Conservation (phyloP, 192 early-diverging fungal genomes). For the Phycomyces nitens region DNA sequence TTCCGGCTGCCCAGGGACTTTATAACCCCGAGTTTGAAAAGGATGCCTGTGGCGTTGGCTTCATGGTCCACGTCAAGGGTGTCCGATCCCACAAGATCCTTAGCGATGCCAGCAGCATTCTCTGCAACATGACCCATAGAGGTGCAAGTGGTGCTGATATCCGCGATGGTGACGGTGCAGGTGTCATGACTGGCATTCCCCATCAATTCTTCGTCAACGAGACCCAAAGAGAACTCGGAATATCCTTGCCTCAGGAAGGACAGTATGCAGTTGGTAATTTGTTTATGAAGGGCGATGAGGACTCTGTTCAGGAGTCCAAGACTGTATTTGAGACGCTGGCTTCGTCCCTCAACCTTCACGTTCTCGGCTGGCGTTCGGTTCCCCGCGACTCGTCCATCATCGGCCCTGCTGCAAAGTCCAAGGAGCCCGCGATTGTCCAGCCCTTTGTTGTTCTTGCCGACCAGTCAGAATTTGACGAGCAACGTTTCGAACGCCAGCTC, state of each 20-base stretch:
- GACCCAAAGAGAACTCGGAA: slow-evolving; percentile 53
- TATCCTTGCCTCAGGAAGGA: slow-evolving; percentile 67
- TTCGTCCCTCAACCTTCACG: slow-evolving; percentile 62
- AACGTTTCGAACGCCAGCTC: slow-evolving; percentile 78
- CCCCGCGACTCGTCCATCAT: slow-evolving; percentile 84
- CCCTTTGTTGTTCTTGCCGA: slow-evolving; percentile 77
- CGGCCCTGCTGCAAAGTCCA: slow-evolving; percentile 82
- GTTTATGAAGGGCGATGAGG: slow-evolving; percentile 73
- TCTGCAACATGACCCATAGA: slow-evolving; percentile 99
- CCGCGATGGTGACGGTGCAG: slow-evolving; percentile 98
- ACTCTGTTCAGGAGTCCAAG: slow-evolving; percentile 66
- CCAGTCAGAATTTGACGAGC: slow-evolving; percentile 45
- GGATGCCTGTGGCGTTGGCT: slow-evolving; percentile 97
- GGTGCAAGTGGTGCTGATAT: slow-evolving; percentile 92
- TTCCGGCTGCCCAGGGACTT: slow-evolving; percentile 83
- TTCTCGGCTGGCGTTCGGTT: slow-evolving; percentile 87
- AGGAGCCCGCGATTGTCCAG: slow-evolving; percentile 91
- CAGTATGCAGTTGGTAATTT: slow-evolving; percentile 98
- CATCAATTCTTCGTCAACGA: slow-evolving; percentile 79
- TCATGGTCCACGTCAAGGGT: slow-evolving; percentile 94
- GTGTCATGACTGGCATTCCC: slow-evolving; percentile 94
- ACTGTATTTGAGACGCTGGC: slow-evolving; percentile 79
- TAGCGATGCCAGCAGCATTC: slow-evolving; percentile 81
- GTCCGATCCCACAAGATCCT: slow-evolving; percentile 79
- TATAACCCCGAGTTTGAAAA: slow-evolving; percentile 89